Evolutionary conservation across 2,329 filamentous ascomycete genomes (phyloP).

Genomic region (Ophiostoma triangulosporum): DNA sequence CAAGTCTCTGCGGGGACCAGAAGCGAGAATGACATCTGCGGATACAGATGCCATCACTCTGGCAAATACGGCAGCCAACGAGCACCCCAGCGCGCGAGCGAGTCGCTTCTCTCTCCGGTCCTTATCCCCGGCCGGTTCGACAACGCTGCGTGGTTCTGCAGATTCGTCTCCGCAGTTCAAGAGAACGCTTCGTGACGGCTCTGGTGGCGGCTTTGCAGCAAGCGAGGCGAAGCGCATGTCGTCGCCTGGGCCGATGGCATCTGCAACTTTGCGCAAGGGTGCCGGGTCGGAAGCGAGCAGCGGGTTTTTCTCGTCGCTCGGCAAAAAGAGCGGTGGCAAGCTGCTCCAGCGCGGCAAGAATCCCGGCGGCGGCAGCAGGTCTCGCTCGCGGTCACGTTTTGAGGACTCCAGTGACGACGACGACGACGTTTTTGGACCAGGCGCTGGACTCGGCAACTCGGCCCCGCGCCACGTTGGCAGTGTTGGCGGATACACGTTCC

Average conservation of each 20-base stretch:
- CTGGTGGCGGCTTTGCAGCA: conserved; percentile 16
- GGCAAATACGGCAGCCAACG: conserved; percentile 1
- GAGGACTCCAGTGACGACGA: conserved; percentile 45
- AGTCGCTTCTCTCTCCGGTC: conserved; percentile 54
- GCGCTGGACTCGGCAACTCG: not conserved
- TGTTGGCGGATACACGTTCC: conserved; percentile 21
- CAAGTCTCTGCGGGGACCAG: conserved; percentile 51
- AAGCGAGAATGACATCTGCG: conserved; percentile 12
- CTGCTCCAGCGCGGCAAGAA: conserved; percentile 15
- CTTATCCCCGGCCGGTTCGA: conserved; percentile 49
- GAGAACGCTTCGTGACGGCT: conserved; percentile 30
- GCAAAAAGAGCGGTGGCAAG: conserved; percentile 25
- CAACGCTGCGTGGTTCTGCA: conserved; percentile 32
- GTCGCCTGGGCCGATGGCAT: conserved; percentile 12
- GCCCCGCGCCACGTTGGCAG: conserved; percentile 2
- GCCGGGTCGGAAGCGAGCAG: conserved; percentile 10
- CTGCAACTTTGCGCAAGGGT: not conserved
- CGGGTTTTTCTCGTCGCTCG: conserved; percentile 30
- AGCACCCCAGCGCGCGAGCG: conserved; percentile 8
- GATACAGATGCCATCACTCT: not conserved
- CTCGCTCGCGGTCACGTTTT: conserved; percentile 27
- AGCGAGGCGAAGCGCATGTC: conserved; percentile 7
- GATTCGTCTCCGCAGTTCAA: conserved; percentile 33
- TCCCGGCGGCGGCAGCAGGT: conserved; percentile 24
- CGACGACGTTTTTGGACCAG: conserved; percentile 15